Conservation (phyloP, 208 protist species). For the Acanthamoeba lenticulata region DNA sequence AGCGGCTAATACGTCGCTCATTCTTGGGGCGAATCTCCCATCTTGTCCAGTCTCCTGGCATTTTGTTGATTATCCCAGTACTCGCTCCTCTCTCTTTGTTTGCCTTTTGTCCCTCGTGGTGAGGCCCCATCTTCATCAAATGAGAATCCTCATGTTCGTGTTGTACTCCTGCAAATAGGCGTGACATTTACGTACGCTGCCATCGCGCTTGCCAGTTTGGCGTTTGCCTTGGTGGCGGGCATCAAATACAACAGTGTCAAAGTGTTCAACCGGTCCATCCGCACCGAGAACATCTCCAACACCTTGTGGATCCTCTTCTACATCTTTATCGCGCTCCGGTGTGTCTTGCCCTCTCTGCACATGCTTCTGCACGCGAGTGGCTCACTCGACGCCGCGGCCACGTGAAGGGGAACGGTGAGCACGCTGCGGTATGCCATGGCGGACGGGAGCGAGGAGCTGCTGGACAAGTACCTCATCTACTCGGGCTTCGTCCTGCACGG, state of each 20-base stretch:
- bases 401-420: conserved; percentile 67
- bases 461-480: conserved; percentile 52
- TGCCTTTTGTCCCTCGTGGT: background rate
- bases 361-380: background rate
- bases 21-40: background rate
- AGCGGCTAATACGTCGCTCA: background rate
- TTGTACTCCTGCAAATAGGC: conserved; percentile 1
- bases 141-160: background rate
- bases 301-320: conserved; percentile 81
- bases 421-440: conserved; percentile 73
- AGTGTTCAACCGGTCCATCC: conserved; percentile 75
- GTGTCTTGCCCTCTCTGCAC: background rate
- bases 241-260: conserved; percentile 77
- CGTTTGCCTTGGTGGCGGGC: conserved; percentile 71
- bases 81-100: background rate
- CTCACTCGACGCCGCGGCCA: background rate
- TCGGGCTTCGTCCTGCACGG: conserved; percentile 68
- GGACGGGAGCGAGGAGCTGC: conserved; percentile 26
- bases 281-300: conserved; percentile 77
- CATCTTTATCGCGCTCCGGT: conserved; percentile 68
- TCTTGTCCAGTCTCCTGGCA: conserved; percentile 54
- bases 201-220: conserved; percentile 64
- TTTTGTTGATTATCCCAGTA: conserved; percentile 37
- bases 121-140: background rate
- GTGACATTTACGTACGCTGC: conserved; percentile 72